Base-by-base conservation (phyloP, 2,329 filamentous ascomycete species). In the Seiridium unicorne region DNA sequence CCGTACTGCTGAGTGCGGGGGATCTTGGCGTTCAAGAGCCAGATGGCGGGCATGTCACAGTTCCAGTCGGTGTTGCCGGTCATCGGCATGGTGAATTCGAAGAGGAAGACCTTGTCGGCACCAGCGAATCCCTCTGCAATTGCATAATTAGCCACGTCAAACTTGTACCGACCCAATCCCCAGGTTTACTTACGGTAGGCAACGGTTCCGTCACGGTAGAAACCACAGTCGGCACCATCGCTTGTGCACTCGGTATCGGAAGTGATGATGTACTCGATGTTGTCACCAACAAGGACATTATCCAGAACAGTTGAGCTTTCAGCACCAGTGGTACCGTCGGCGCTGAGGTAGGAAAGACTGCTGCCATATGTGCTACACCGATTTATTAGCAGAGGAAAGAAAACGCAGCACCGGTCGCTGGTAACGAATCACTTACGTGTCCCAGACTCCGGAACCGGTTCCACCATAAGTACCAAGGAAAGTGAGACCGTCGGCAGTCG, bases 21-120 rank as follows among this genome's bases (percentile, higher is more conserved):
- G 62, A 93, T 91, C 62, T 85, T 81, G 18, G 85, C 87, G 75
- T 93, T 93, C 62, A 93, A 83, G 55, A 89, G 78, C 91, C 91
- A 93, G 73, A 89, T 82, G 47, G 90, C 87, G 7, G 90, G 89
- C 82, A 90, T 90, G 74, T 93, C 86, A 47, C 72, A 78, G 69
- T 87, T 84, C 67, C 78, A 79, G 60, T 77, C 78, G n/a, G 71
- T 75, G 57, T 78, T 71, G 62, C 82, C 82, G 60, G 84, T 83
- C 53, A 81, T 69, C 7, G 89, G 89, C 90, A 93, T 93, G 59
- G 79, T 78, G 73, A 93, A 90, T 67, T 91, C 84, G 66, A 90
- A 82, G 63, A 93, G 80, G 77, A 93, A 92, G 58, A 89, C 80
- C 77, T 92, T 92, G 68, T 86, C 83, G 36, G 82, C 79, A 55